Conservation (phyloP, 805 yeast species). For the Spathaspora boniae region DNA sequence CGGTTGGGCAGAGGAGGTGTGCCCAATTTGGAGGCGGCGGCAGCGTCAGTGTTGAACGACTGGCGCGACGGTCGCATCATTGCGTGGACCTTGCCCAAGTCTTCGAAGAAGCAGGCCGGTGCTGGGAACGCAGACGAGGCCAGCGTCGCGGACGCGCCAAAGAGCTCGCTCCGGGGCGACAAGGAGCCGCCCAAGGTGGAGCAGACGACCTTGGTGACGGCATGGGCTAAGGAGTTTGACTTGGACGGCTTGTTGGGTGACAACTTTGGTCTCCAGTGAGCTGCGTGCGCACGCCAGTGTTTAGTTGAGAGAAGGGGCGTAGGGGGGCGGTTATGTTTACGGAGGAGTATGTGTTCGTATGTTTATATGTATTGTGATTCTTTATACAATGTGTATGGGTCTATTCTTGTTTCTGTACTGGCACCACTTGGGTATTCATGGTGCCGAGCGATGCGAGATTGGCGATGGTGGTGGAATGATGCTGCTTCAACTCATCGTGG, state of each 20-base stretch:
- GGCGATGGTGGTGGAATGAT: constrained; percentile 23
- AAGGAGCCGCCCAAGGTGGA: constrained; percentile 50
- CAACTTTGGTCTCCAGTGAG: constrained; percentile 32
- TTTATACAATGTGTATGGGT: not conserved
- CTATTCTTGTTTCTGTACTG: not conserved
- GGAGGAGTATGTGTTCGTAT: not conserved
- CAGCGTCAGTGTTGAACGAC: constrained; percentile 76
- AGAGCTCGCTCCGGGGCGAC: constrained; percentile 40
- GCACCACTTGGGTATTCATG: constrained; percentile 2
- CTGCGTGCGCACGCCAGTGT: no score
- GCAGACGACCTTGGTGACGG: constrained; percentile 74
- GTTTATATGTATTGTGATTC: constrained; percentile 1
- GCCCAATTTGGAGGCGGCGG: constrained; percentile 86
- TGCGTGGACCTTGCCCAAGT: constrained; percentile 83
- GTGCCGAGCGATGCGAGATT: constrained; percentile 13
- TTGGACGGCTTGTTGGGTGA: constrained; percentile 72
- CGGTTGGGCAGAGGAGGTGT: constrained; percentile 90
- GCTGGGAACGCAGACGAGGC: constrained; percentile 18
- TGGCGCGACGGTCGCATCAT: constrained; percentile 96
- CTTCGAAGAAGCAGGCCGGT: constrained; percentile 40
- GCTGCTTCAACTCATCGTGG: constrained; percentile 29
- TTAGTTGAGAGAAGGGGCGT: constrained; percentile 2
- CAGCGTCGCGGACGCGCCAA: constrained; percentile 25
- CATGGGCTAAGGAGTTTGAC: constrained; percentile 94
- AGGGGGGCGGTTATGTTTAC: not conserved